Percentiles rank a stretch among this genome's conserved stretches.
Conservation (phyloP, 805 yeast species). For the Wickerhamomyces subpelliculosus region DNA sequence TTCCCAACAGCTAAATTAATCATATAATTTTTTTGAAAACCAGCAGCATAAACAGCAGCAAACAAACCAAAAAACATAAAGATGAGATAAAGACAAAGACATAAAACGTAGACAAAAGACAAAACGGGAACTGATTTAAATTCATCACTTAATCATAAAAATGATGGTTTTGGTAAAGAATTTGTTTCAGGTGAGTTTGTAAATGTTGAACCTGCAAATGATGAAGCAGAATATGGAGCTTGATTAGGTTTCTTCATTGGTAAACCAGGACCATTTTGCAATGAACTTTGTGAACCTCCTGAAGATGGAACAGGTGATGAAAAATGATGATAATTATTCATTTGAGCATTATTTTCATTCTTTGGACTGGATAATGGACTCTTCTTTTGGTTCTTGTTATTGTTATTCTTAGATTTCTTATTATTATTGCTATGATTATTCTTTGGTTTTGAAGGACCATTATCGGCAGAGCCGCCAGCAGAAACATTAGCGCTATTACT, state of each 20-base stretch:
- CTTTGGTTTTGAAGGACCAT: no score
- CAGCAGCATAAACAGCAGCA: not conserved
- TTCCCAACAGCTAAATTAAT: no score
- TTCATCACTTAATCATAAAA: slow-evolving; percentile 4
- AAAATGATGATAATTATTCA: no score
- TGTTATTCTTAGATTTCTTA: not conserved
- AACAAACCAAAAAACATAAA: not conserved
- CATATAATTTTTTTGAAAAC: no score
- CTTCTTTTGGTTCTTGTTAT: not conserved
- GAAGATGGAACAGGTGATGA: no score
- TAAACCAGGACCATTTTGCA: no score
- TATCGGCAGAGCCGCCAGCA: no score
- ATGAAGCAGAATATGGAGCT: not conserved
- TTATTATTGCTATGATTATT: not conserved
- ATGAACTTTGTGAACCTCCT: no score
- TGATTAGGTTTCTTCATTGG: not conserved
- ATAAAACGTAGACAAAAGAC: not conserved
- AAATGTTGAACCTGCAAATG: slow-evolving; percentile 9
- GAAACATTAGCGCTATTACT: not conserved
- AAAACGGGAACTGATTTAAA: not conserved
- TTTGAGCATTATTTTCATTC: not conserved
- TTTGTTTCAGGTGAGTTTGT: slow-evolving; percentile 8
- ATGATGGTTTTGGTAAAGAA: slow-evolving; percentile 12
- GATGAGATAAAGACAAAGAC: not conserved
- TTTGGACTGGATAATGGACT: not conserved